Conservation (phyloP, 169 alveolate genomes). For the Plasmodium knowlesi region DNA sequence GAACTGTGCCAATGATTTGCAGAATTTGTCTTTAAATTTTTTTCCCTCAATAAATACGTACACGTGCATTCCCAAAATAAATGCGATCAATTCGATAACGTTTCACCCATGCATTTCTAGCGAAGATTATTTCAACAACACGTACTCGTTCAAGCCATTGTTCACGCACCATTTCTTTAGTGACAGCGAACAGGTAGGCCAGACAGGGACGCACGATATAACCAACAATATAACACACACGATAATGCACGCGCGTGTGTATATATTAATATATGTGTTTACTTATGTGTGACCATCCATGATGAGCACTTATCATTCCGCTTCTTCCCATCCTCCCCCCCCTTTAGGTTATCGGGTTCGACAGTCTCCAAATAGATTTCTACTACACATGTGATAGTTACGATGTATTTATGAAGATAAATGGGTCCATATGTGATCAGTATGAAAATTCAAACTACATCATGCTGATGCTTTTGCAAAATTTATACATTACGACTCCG, state of each 20-base stretch:
- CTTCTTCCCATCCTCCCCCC: not conserved
- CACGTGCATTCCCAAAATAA: conserved; percentile 54
- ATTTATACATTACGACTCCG: conserved; percentile 60
- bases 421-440: conserved; percentile 51
- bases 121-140: conserved; percentile 69
- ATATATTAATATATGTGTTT: not conserved
- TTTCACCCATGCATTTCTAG: conserved; percentile 80
- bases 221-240: no score
- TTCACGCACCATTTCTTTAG: conserved; percentile 80
- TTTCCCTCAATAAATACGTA: conserved; percentile 63
- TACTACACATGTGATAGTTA: conserved; percentile 61
- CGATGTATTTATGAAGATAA: conserved; percentile 67
- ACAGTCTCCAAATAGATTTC: conserved; percentile 34
- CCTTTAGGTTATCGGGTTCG: conserved; percentile 52
- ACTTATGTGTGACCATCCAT: not conserved
- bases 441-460: conserved; percentile 66
- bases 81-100: conserved; percentile 51
- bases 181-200: conserved; percentile 70
- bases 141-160: conserved; percentile 75
- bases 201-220: not conserved
- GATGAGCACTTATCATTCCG: not conserved
- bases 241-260: not conserved
- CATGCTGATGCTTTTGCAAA: conserved; percentile 64
- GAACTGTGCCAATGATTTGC: conserved; percentile 52
- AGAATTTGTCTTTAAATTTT: conserved; percentile 42